A percentile compares a stretch with the other conserved stretches of the same genome.
Evolutionary conservation across 1,284 basidiomycete genomes (phyloP).

Genomic region (Pholiota adiposa): DNA sequence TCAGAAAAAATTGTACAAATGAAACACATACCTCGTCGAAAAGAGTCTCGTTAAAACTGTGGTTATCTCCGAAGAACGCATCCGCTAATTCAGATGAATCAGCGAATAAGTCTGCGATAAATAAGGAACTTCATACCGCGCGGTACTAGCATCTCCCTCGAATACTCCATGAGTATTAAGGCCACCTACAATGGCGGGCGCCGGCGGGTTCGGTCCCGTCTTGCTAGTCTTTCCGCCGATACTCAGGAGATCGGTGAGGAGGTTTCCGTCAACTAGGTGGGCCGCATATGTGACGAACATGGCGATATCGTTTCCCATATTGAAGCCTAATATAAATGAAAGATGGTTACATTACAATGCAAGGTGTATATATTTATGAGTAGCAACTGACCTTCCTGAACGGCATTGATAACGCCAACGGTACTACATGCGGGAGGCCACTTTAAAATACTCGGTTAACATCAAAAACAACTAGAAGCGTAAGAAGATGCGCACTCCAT

Average conservation of each 20-base stretch:
- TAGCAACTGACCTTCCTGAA: conserved; percentile 17
- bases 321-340: neutral
- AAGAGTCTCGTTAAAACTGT: conserved; percentile 20
- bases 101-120: neutral
- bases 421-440: conserved; percentile 25
- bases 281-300: conserved; percentile 26
- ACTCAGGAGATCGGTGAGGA: conserved; percentile 27
- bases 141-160: conserved; percentile 19
- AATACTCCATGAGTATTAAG: conserved; percentile 16
- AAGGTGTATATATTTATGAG: too few species aligned
- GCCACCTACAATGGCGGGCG: conserved; percentile 24
- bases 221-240: conserved; percentile 27
- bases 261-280: conserved; percentile 28
- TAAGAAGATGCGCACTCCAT: neutral
- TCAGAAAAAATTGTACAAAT: neutral
- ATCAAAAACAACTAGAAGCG: neutral
- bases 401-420: conserved; percentile 16
- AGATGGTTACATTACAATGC: neutral
- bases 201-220: conserved; percentile 25
- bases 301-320: conserved; percentile 13
- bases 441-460: neutral
- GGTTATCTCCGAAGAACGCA: conserved; percentile 26
- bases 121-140: conserved; percentile 8
- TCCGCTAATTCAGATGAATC: conserved; percentile 13
- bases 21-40: conserved; percentile 16